These are phyloP conservation scores for Bolboschoenus planiculmis DNA, from an alignment of 176 grass and related monocot species.

Conservation along the genomic window DNA sequence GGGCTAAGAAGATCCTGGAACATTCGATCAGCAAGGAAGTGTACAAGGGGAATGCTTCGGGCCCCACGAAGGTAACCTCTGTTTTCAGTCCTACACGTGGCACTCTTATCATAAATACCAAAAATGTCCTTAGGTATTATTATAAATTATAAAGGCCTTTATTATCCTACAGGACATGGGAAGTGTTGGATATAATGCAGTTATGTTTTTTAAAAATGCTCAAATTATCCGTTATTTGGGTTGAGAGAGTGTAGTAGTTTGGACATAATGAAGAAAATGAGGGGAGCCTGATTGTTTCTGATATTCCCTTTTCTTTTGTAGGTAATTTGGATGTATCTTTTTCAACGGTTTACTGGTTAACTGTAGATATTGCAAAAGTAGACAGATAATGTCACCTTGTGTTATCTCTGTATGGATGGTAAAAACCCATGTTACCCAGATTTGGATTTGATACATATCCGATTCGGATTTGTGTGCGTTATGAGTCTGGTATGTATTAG, in stretches of 20 bases:
- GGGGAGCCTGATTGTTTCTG: background rate
- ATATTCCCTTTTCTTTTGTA: background rate
- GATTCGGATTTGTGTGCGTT: too few species aligned
- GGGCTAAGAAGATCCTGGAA: slow-evolving; percentile 88
- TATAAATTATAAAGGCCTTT: background rate
- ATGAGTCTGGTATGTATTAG: too few species aligned
- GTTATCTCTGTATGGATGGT: background rate
- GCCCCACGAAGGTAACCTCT: slow-evolving; percentile 76
- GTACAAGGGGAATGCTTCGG: slow-evolving; percentile 97
- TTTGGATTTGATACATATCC: too few species aligned
- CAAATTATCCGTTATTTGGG: background rate
- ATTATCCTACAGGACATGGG: background rate
- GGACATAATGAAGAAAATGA: too few species aligned
- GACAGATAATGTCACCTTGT: background rate
- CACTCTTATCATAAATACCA: background rate
- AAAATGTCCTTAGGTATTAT: background rate
- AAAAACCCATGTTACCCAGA: background rate
- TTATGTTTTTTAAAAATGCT: background rate
- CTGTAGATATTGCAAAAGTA: background rate
- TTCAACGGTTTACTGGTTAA: background rate
- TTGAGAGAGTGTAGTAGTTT: background rate
- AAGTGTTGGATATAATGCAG: background rate
- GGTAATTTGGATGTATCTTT: background rate
- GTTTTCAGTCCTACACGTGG: background rate
- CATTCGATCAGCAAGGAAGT: slow-evolving; percentile 96